Evolutionary conservation across 805 yeast genomes (phyloP), one percentile per base, ranked within the genome.

Genomic region (Cyberlindnera japonica): DNA sequence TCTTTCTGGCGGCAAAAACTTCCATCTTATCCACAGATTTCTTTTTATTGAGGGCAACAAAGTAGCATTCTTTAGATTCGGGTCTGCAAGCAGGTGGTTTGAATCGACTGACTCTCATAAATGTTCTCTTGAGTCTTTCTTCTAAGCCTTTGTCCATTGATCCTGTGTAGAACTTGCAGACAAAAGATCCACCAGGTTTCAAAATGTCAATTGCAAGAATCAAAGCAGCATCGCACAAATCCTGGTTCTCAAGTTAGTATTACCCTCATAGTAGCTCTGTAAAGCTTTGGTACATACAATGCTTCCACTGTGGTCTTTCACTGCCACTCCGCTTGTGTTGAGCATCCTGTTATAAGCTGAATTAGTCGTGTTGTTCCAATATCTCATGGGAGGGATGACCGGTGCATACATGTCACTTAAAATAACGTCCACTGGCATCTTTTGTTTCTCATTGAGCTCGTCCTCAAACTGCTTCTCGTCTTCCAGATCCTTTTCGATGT

Each of bases 171-270:
- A 81, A 83, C 62, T 93, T 93, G 68, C 95, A 83, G 12, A 88
- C 82, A 54, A 87, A 75, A 10, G 67, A 54, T 1, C 99, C 99
- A 20, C 76, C 75, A 5, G 79, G 76, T 45, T 69, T 77, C 20
- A 93, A 63, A n/a, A 85, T 62, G 45, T 79, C 83, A 38, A 82
- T 70, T 1, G 95, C 82, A 36, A 90, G 71, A 6, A 86, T 70
- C 37, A 93, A 61, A 0, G 95, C 96, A 0, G 96, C 96, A 53
- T 87, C 93, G 61, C 97, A 91, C 21, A 91, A 66, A 56, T 90
- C 90, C 86, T 66, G 39, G 8, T n/a, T n/a, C n/a, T n/a, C n/a
- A n/a, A n/a, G n/a, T n/a, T n/a, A n/a, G n/a, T n/a, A n/a, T n/a
- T n/a, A n/a, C n/a, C n/a, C n/a, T n/a, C n/a, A n/a, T n/a, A n/a